Evolutionary conservation across 2,329 filamentous ascomycete species (phyloP).

Genomic region (Magnaporthiopsis poae): DNA sequence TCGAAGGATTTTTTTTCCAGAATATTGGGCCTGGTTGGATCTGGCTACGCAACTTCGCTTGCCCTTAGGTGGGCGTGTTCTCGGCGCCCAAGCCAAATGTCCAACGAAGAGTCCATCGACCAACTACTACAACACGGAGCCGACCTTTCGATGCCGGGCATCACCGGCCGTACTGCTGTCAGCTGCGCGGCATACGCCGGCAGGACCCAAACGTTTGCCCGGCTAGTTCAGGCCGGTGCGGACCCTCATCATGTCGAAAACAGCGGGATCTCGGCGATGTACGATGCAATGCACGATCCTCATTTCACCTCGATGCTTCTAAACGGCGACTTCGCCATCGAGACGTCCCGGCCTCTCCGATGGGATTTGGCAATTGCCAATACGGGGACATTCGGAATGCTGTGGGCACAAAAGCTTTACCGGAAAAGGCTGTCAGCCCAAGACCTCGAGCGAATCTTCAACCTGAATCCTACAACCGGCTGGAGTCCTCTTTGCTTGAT

Average conservation of each 20-base stretch:
- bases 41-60: too few species aligned
- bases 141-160: not conserved
- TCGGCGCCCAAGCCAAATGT: too few species aligned
- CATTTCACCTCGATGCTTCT: not conserved
- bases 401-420: not conserved
- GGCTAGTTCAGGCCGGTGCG: not conserved
- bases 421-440: not conserved
- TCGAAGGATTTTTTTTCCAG: too few species aligned
- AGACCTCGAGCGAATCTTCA: not conserved
- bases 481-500: not conserved
- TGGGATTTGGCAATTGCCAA: not conserved
- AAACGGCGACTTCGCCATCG: not conserved
- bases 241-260: not conserved
- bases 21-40: too few species aligned
- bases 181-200: not conserved
- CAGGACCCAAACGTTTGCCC: not conserved
- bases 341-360: not conserved
- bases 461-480: not conserved
- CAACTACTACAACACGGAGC: not conserved
- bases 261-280: too few species aligned
- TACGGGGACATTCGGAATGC: too few species aligned
- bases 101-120: not conserved
- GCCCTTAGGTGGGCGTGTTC: too few species aligned
- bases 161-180: not conserved
- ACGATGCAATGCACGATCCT: too few species aligned